phyloP scores from a whole-genome alignment of 805 yeast species.

The Priceomyces castillae region DNA sequence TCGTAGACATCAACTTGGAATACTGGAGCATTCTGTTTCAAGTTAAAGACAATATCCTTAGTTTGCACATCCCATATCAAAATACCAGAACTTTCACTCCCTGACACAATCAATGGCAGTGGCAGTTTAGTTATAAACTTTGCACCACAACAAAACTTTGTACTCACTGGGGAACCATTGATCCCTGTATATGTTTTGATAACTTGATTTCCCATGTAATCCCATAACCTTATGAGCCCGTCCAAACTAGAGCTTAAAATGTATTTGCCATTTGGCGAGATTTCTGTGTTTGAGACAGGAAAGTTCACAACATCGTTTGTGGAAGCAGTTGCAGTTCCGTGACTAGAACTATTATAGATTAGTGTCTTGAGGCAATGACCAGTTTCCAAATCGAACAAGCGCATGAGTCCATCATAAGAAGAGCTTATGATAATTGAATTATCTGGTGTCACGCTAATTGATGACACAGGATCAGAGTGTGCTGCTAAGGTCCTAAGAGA shows the following conservation, averaged over 20 bases:
- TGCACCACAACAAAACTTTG: conserved; percentile 52
- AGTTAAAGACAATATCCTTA: conserved; percentile 43
- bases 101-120: conserved; percentile 52
- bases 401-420: conserved; percentile 86
- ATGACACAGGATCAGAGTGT: conserved; percentile 85
- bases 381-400: conserved; percentile 82
- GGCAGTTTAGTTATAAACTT: conserved; percentile 43
- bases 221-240: conserved; percentile 80
- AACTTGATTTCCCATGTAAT: conserved; percentile 75
- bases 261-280: conserved; percentile 79
- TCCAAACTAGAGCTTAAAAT: conserved; percentile 77
- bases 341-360: conserved; percentile 68
- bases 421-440: conserved; percentile 83
- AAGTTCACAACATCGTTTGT: conserved; percentile 47
- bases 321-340: conserved; percentile 58
- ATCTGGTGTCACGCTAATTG: conserved; percentile 71
- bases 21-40: conserved; percentile 26
- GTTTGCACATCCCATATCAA: conserved; percentile 68
- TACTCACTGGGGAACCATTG: conserved; percentile 34
- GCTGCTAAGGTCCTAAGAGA: conserved; percentile 82
- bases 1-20: conserved; percentile 40
- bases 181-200: conserved; percentile 62
- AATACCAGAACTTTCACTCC: conserved; percentile 54
- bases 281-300: conserved; percentile 72
- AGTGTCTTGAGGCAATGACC: conserved; percentile 92